phyloP scores from a whole-genome alignment of 106 monocot genomes.

The Iris macrosiphon region DNA sequence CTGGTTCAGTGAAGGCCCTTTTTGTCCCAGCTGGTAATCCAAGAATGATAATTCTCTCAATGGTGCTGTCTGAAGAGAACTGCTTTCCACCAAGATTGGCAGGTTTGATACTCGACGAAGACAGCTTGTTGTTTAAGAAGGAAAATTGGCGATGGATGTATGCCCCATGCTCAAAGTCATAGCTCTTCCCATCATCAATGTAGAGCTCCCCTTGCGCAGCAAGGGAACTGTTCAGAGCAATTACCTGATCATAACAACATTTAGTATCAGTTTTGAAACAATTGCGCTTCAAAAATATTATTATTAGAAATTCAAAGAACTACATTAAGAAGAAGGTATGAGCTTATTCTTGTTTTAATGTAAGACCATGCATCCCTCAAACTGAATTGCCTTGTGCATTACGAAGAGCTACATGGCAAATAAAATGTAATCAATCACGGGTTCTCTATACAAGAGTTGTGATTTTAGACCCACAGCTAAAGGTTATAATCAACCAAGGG shows the following conservation, averaged over 20 bases:
- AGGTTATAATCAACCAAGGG: too few relatives aligned
- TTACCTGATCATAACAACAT: constrained; percentile 49
- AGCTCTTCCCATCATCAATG: constrained; percentile 92
- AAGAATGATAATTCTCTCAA: constrained; percentile 79
- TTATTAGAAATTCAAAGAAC: too few relatives aligned
- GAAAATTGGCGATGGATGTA: constrained; percentile 86
- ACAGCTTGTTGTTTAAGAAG: constrained; percentile 60
- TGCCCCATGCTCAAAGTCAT: constrained; percentile 72
- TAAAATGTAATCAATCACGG: too few relatives aligned
- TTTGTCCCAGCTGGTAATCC: constrained; percentile 49
- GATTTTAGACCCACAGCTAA: too few relatives aligned
- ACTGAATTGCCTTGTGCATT: too few relatives aligned
- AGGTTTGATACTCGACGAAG: constrained; percentile 34
- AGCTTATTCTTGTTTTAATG: too few relatives aligned
- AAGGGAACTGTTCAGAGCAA: constrained; percentile 72
- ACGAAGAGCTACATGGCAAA: too few relatives aligned
- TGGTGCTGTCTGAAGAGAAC: constrained; percentile 48
- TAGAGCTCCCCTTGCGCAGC: constrained; percentile 97
- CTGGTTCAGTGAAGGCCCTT: constrained; percentile 62
- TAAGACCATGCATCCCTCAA: too few relatives aligned
- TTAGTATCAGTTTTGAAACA: too few relatives aligned
- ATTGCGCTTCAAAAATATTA: too few relatives aligned
- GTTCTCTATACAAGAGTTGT: too few relatives aligned
- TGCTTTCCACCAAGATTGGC: constrained; percentile 22
- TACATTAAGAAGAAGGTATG: too few relatives aligned